A percentile compares a stretch with the other conserved stretches of the same genome.
Evolutionary conservation across 805 yeast species (phyloP).

Genomic region (Yarrowia bubula): DNA sequence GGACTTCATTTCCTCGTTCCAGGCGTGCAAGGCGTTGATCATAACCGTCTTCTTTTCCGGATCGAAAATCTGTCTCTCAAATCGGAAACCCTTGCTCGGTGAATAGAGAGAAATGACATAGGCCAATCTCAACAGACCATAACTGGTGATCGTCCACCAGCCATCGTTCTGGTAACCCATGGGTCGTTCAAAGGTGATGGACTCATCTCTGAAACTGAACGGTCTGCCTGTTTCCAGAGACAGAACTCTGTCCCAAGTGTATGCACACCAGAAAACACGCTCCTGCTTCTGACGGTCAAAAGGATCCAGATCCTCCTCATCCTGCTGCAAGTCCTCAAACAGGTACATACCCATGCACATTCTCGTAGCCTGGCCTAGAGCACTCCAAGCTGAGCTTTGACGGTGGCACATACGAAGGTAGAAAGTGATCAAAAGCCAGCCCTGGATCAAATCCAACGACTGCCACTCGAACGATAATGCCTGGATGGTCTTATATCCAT

Average conservation of each 20-base stretch:
- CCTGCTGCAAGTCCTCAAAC: constrained; percentile 35
- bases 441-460: constrained; percentile 50
- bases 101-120: constrained; percentile 28
- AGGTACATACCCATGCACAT: constrained; percentile 49
- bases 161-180: constrained; percentile 29
- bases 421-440: constrained; percentile 48
- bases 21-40: constrained; percentile 28
- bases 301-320: constrained; percentile 22
- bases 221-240: constrained; percentile 54
- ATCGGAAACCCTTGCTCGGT: constrained; percentile 28
- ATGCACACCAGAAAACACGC: constrained; percentile 56
- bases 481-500: constrained; percentile 43
- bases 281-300: constrained; percentile 43
- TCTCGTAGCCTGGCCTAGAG: constrained; percentile 45
- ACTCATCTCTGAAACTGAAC: constrained; percentile 42
- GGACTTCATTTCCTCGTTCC: constrained; percentile 33
- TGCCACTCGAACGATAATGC: constrained; percentile 52
- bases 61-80: constrained; percentile 27
- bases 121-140: constrained; percentile 32
- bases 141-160: constrained; percentile 46
- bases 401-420: constrained; percentile 48
- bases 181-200: constrained; percentile 38
- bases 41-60: constrained; percentile 26
- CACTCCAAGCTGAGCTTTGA: constrained; percentile 46
- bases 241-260: constrained; percentile 52